Evolutionary conservation across 768 basidiomycete species (phyloP).

Genomic region (Mycena metata): DNA sequence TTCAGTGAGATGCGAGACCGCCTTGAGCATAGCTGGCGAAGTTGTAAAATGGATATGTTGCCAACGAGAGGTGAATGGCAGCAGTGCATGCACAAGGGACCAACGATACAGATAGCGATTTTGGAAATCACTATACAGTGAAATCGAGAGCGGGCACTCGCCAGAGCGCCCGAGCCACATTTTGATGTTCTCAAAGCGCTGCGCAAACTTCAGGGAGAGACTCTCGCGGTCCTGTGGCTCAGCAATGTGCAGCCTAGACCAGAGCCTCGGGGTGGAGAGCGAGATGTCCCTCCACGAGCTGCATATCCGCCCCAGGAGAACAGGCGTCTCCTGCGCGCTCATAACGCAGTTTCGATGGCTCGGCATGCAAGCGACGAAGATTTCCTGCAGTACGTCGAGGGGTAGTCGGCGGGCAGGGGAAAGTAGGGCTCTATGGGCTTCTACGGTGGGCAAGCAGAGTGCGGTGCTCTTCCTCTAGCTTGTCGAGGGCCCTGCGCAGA

Average conservation of each 20-base stretch:
- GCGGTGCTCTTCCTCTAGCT: too few species aligned
- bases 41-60: not conserved
- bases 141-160: constrained; percentile 15
- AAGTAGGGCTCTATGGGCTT: too few species aligned
- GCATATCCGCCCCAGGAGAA: constrained; percentile 48
- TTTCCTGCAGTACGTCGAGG: not conserved
- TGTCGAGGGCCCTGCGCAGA: too few species aligned
- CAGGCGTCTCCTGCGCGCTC: constrained; percentile 39
- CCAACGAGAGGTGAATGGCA: constrained; percentile 4
- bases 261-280: constrained; percentile 44
- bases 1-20: not conserved
- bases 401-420: too few species aligned
- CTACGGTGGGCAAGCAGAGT: too few species aligned
- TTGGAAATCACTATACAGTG: not conserved
- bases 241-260: constrained; percentile 37
- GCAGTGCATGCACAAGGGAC: not conserved
- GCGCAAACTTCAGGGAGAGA: not conserved
- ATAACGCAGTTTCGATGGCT: constrained; percentile 25
- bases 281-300: constrained; percentile 44
- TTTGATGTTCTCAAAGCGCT: constrained; percentile 1
- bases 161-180: constrained; percentile 25
- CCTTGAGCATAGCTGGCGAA: not conserved
- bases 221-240: not conserved
- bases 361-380: constrained; percentile 32
- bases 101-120: too few species aligned